Percentiles rank a stretch among this genome's conserved stretches.
Conservation (phyloP, 345 rosid species). For the Brassica juncea region DNA sequence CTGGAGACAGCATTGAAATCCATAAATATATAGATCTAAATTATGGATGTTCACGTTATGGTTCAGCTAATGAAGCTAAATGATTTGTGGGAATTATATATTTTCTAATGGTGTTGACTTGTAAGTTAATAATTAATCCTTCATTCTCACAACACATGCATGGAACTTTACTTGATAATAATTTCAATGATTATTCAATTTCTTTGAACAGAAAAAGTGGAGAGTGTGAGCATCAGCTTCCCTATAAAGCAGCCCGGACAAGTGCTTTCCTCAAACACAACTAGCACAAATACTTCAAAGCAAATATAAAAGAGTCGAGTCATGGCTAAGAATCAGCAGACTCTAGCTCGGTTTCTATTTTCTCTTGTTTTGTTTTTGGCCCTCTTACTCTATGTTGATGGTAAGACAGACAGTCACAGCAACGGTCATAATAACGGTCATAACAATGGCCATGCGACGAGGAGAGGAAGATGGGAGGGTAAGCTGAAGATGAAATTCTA, state of each 20-base stretch:
- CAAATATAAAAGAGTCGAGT: neutral
- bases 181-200: conserved; percentile 9
- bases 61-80: conserved; percentile 38
- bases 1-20: conserved; percentile 4
- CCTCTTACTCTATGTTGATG: conserved; percentile 33
- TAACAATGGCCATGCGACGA: conserved; percentile 7
- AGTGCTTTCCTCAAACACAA: conserved; percentile 24
- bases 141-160: conserved; percentile 39
- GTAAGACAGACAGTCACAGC: conserved; percentile 6
- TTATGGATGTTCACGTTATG: conserved; percentile 36
- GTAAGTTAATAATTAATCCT: conserved; percentile 33
- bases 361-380: conserved; percentile 25
- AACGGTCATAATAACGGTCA: conserved; percentile 1
- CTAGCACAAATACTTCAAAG: conserved; percentile 9
- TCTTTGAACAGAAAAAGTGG: conserved; percentile 8
- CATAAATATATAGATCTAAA: neutral
- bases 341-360: neutral
- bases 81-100: conserved; percentile 5
- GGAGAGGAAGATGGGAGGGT: conserved; percentile 34
- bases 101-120: conserved; percentile 30
- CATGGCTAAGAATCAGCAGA: conserved; percentile 19
- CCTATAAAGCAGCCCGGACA: conserved; percentile 33
- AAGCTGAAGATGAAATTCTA: conserved; percentile 32
- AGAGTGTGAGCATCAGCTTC: conserved; percentile 1
- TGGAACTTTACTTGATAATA: conserved; percentile 34